Evolutionary conservation across 2,329 filamentous ascomycete species (phyloP), one percentile per base, ranked within the genome.

Genomic region (Penicillium sp.): DNA sequence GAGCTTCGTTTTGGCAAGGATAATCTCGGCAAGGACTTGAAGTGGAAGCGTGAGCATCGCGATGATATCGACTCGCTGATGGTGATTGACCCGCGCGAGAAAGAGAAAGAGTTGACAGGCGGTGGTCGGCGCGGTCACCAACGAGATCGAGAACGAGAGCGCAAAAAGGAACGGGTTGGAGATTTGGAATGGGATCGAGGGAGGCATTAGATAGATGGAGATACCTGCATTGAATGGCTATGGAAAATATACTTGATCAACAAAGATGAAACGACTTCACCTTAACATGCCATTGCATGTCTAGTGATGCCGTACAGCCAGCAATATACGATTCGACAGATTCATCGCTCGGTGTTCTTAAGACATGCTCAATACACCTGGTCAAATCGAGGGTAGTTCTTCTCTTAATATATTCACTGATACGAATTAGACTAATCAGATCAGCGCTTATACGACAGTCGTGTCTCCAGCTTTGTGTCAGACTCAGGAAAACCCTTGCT

Each of bases 41-140:
- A 77, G 35, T 95, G 92, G 75, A 86, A 90, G 59, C 82, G 80
- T 65, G 89, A 92, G 64, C 89, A 90, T 37, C 87, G 92, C 56
- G 88, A 95, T 41, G 86, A 95, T 55, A 51, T 45, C 3, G 65
- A 68, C 45, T 61, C 58, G n/a, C 64, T 95, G 29, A 78, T 94
- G 30, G 88, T 96, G 2, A 95, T 96, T 62, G 92, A 98, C 68
- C 89, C 89, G 1, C 72, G 86, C 39, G 86, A 89, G 61, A 87
- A 85, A 61, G 83, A 84, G 30, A 80, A 78, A 58, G 82, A 82
- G 26, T 70, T 93, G 26, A 18, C 34, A 3, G 74, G 79, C 55
- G 79, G 77, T 59, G 77, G 70, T 50, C 74, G 70, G 47, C 72
- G 75, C 44, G 80, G 79, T 39, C 56, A 64, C 13, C 59, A 61